These are phyloP conservation scores for Trichoderma sp. DNA, from an alignment of 2,329 filamentous ascomycete genomes.

Conservation along the genomic window DNA sequence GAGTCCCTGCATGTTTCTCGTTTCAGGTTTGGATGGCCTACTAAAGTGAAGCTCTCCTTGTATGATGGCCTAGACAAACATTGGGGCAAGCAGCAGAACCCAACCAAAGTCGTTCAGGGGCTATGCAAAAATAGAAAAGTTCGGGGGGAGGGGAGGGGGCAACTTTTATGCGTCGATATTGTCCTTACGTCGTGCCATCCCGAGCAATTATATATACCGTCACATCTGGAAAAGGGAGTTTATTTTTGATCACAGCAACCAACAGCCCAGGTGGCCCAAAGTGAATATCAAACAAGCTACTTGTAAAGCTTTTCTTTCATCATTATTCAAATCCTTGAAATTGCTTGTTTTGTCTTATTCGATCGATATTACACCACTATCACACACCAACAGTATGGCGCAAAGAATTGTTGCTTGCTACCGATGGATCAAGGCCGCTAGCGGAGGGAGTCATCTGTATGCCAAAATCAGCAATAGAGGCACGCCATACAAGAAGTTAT, in stretches of 20 bases:
- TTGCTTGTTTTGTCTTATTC: background rate
- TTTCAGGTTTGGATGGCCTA: constrained; percentile 19
- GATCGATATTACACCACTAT: background rate
- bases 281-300: background rate
- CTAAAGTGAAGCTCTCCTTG: constrained; percentile 20
- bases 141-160: background rate
- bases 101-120: constrained; percentile 8
- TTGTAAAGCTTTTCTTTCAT: background rate
- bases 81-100: constrained; percentile 13
- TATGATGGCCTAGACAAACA: constrained; percentile 18
- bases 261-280: background rate
- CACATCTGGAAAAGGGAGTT: background rate
- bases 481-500: constrained; percentile 16
- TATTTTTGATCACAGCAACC: background rate
- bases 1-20: constrained; percentile 19
- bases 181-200: background rate
- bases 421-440: constrained; percentile 23
- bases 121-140: background rate
- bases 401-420: constrained; percentile 21
- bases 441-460: constrained; percentile 14
- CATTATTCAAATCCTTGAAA: background rate
- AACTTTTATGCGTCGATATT: background rate
- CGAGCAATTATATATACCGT: background rate
- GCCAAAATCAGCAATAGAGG: constrained; percentile 12
- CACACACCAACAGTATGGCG: constrained; percentile 13